phyloP scores from a whole-genome alignment of 176 grass and related monocot genomes.

The Juncus inflexus region DNA sequence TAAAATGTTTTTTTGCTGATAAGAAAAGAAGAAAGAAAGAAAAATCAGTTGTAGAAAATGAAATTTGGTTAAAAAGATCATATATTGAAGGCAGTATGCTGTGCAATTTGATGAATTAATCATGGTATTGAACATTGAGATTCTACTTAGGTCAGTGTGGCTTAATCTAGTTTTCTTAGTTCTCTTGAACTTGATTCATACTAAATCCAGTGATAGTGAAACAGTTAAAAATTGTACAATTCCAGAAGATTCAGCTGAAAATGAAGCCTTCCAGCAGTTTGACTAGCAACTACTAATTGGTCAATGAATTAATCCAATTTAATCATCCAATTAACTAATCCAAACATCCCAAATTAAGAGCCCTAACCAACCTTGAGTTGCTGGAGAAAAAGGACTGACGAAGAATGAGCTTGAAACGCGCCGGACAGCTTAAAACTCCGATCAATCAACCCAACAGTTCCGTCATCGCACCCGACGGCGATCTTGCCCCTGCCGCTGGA shows the following conservation, averaged over 20 bases:
- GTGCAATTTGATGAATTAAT: too few relatives aligned
- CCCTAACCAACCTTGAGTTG: conserved; percentile 71
- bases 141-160: too few relatives aligned
- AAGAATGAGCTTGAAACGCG: conserved; percentile 59
- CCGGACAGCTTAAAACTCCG: conserved; percentile 62
- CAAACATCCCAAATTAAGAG: conserved; percentile 1
- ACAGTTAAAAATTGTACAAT: too few relatives aligned
- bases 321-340: background rate
- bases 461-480: conserved; percentile 79
- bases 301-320: background rate
- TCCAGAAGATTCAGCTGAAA: too few relatives aligned
- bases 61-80: background rate
- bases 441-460: conserved; percentile 66
- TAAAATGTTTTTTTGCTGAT: conserved; percentile 87
- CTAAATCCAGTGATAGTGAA: too few relatives aligned
- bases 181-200: too few relatives aligned
- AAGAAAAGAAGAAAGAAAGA: conserved; percentile 18
- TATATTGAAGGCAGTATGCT: too few relatives aligned
- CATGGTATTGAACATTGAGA: too few relatives aligned
- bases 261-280: too few relatives aligned
- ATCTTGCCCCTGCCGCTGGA: conserved; percentile 71
- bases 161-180: too few relatives aligned
- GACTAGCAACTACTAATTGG: too few relatives aligned
- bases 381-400: conserved; percentile 74
- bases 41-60: too few relatives aligned